Evolutionary conservation across 345 rosid genomes (phyloP).

Genomic region (Lepidium aucheri): DNA sequence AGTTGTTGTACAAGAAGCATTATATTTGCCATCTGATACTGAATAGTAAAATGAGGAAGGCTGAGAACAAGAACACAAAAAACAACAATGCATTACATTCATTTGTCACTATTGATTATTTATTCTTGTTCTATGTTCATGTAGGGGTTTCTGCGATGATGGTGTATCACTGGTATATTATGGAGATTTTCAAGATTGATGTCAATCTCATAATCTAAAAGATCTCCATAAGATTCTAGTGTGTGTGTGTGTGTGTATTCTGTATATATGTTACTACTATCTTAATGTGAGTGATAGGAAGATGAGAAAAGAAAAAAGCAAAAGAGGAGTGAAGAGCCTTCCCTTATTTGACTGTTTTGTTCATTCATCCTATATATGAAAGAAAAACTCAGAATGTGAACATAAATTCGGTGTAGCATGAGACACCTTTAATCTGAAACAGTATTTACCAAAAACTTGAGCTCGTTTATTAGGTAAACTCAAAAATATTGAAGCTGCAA

Average conservation of each 20-base stretch:
- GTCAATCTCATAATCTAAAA: not conserved
- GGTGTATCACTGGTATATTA: not conserved
- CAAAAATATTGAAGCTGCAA: not conserved
- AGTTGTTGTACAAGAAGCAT: constrained; percentile 15
- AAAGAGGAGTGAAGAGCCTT: constrained; percentile 11
- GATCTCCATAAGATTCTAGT: not conserved
- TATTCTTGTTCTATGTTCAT: not conserved
- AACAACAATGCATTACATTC: not conserved
- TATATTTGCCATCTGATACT: constrained; percentile 56
- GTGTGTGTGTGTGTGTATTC: not conserved
- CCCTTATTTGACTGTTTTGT: not conserved
- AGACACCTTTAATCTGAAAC: not conserved
- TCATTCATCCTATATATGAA: not conserved
- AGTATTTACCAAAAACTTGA: not conserved
- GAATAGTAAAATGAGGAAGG: constrained; percentile 32
- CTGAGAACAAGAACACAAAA: constrained; percentile 22
- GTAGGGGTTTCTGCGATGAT: not conserved
- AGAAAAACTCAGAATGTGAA: not conserved
- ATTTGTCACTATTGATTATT: not conserved
- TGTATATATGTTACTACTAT: not conserved
- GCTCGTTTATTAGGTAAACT: not conserved
- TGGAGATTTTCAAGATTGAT: not conserved
- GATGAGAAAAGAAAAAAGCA: not conserved
- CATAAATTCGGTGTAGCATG: not conserved
- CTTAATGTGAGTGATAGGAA: constrained; percentile 20